A percentile compares a stretch with the other conserved stretches of the same genome.
These are phyloP conservation scores for Leishmania guyanensis DNA, from an alignment of 208 protist genomes.

Conservation along the genomic window DNA sequence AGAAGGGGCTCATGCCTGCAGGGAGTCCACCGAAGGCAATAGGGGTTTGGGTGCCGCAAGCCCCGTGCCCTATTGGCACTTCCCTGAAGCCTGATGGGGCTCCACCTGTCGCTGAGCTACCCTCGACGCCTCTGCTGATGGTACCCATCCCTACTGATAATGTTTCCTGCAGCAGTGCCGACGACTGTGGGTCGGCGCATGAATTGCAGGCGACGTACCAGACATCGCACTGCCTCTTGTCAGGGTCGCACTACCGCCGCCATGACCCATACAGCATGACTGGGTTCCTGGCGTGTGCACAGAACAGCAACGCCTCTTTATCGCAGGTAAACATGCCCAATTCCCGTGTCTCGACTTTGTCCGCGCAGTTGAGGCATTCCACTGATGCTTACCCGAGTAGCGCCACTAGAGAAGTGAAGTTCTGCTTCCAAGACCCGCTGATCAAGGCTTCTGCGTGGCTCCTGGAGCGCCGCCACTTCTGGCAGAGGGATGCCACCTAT, in stretches of 20 bases:
- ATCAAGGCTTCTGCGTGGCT: constrained; percentile 26
- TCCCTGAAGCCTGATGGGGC: not conserved
- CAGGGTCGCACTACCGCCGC: constrained; percentile 17
- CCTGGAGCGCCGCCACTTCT: constrained; percentile 20
- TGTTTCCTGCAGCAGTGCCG: not conserved
- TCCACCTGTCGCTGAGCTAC: not conserved
- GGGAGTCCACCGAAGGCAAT: constrained; percentile 4
- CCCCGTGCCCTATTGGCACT: constrained; percentile 16
- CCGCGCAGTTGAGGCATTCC: not conserved
- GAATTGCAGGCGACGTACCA: not conserved
- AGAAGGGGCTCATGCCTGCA: not conserved
- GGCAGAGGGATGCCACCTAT: not conserved
- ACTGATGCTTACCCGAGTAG: constrained; percentile 10
- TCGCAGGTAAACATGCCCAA: not conserved
- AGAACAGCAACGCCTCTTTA: constrained; percentile 21
- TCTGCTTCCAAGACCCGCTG: constrained; percentile 28
- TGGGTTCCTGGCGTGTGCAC: constrained; percentile 25
- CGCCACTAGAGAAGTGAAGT: constrained; percentile 1
- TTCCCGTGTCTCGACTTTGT: constrained; percentile 4
- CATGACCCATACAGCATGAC: constrained; percentile 31
- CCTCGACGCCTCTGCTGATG: not conserved
- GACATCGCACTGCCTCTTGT: not conserved
- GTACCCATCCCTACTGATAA: constrained; percentile 5
- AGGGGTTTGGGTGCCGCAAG: constrained; percentile 11
- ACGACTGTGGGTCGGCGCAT: not conserved